Conservation (phyloP, 2,329 filamentous ascomycete genomes). For the Colletotrichum kahawae region DNA sequence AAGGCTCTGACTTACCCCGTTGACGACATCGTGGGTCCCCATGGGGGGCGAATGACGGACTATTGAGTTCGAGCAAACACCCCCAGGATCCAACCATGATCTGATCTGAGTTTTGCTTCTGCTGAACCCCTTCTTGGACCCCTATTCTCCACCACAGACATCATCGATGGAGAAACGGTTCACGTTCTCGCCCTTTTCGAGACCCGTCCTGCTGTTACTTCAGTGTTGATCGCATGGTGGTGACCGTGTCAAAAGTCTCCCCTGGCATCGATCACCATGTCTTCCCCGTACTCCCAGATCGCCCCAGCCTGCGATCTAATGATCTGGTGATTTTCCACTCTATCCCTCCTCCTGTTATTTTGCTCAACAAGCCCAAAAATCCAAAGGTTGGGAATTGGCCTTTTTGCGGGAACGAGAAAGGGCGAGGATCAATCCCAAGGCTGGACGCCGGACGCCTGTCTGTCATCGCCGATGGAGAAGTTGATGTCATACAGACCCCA, state of each 20-base stretch:
- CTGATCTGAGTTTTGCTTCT: background rate
- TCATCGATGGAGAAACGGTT: background rate
- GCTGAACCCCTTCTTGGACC: constrained; percentile 5
- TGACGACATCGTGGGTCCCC: constrained; percentile 16
- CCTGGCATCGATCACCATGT: background rate
- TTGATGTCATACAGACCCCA: constrained; percentile 15
- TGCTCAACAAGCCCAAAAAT: background rate
- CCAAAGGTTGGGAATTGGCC: background rate
- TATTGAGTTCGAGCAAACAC: background rate
- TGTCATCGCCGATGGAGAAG: constrained; percentile 9
- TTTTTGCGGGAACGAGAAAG: background rate
- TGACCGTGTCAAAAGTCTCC: background rate
- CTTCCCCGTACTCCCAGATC: background rate
- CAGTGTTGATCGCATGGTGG: background rate
- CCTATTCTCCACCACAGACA: constrained; percentile 16
- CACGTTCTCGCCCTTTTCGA: background rate
- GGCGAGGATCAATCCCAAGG: background rate
- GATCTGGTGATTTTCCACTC: background rate
- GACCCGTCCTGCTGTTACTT: background rate
- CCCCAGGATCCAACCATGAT: background rate
- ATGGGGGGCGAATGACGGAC: background rate
- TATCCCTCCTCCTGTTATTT: background rate
- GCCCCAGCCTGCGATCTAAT: background rate
- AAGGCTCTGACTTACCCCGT: background rate
- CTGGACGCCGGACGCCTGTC: background rate